phyloP scores from a whole-genome alignment of 352 stramenopile genomes.

The Phytophthora sp. region DNA sequence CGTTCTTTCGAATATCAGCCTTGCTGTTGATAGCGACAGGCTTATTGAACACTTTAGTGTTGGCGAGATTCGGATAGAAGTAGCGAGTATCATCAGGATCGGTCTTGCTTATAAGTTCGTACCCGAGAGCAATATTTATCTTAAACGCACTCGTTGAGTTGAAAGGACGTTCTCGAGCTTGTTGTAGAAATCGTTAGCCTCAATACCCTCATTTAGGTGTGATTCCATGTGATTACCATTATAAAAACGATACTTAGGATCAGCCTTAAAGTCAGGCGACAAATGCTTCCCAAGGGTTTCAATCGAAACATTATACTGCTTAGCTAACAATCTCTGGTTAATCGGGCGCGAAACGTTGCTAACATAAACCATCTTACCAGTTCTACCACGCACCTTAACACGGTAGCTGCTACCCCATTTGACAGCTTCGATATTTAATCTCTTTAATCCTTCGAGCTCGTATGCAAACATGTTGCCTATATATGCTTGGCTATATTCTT shows the following conservation, averaged over 20 bases:
- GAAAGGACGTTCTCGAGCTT: conserved; percentile 12
- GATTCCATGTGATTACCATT: background rate
- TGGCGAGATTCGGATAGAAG: background rate
- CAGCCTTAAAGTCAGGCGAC: background rate
- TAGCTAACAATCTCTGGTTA: background rate
- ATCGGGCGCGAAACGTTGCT: background rate
- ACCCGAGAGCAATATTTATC: conserved; percentile 9
- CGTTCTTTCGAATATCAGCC: too few relatives aligned
- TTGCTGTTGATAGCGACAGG: too few relatives aligned
- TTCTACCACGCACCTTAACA: background rate
- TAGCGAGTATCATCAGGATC: background rate
- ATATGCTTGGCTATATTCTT: too few relatives aligned
- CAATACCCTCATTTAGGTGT: background rate
- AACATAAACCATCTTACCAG: background rate
- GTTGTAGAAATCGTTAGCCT: background rate
- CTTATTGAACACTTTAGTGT: conserved; percentile 8
- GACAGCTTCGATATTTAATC: too few relatives aligned
- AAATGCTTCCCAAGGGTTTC: background rate
- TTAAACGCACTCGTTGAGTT: conserved; percentile 1
- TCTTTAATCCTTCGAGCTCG: too few relatives aligned
- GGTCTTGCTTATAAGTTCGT: background rate
- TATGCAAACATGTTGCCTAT: conserved; percentile 4
- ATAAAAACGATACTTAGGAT: background rate
- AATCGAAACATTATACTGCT: background rate
- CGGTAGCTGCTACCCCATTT: too few relatives aligned